Conservation (phyloP, 768 basidiomycete genomes). For the Lactarius indigo region DNA sequence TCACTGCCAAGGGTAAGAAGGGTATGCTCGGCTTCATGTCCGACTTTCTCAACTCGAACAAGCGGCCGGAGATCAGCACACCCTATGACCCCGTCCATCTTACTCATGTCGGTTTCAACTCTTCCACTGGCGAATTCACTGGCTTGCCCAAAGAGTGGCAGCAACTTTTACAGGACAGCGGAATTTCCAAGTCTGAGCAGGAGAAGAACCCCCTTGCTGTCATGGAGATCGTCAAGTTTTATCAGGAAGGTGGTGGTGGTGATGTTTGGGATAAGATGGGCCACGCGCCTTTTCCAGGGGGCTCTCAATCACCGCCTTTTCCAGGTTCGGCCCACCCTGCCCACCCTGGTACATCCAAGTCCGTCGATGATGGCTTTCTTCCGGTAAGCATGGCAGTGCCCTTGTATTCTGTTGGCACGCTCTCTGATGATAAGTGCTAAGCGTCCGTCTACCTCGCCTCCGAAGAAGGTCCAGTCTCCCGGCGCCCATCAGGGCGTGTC, state of each 20-base stretch:
- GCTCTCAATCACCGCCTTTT: constrained; percentile 25
- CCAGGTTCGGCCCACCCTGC: constrained; percentile 14
- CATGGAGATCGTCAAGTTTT: constrained; percentile 98
- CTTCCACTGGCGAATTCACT: constrained; percentile 96
- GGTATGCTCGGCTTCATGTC: constrained; percentile 63
- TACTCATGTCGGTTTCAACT: constrained; percentile 99
- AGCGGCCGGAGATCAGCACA: constrained; percentile 89
- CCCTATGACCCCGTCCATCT: constrained; percentile 99
- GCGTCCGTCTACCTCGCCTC: constrained; percentile 42
- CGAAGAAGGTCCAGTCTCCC: constrained; percentile 38
- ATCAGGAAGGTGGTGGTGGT: constrained; percentile 79
- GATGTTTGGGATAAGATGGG: constrained; percentile 88
- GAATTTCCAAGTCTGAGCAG: constrained; percentile 91
- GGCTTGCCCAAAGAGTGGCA: constrained; percentile 99
- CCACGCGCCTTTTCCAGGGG: constrained; percentile 29
- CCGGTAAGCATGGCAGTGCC: constrained; percentile 42
- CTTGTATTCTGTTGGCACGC: constrained; percentile 10
- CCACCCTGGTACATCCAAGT: constrained; percentile 31
- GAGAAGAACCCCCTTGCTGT: constrained; percentile 98
- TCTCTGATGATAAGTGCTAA: constrained; percentile 24
- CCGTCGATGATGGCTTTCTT: constrained; percentile 49
- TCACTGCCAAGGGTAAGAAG: constrained; percentile 48
- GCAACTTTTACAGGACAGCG: constrained; percentile 90
- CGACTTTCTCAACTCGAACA: constrained; percentile 72
- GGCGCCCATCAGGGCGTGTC: constrained; percentile 22